These are phyloP conservation scores for Heliocybe sulcata DNA, from an alignment of 1,284 basidiomycete genomes.

Conservation along the genomic window DNA sequence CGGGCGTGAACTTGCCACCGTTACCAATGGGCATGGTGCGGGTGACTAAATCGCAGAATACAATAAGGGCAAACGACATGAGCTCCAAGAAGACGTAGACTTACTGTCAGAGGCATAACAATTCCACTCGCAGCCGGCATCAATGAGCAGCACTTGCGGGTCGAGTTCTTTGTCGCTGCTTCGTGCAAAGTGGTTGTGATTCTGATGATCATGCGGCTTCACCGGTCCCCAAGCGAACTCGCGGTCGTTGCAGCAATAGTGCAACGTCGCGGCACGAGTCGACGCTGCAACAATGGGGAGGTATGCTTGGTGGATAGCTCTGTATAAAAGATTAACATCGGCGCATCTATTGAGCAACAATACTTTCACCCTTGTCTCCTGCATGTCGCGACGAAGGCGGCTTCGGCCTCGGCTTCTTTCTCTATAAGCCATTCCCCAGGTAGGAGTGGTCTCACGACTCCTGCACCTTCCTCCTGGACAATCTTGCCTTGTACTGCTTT, in stretches of 20 bases:
- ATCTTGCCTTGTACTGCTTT: constrained; percentile 56
- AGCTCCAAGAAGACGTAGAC: constrained; percentile 12
- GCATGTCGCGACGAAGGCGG: constrained; percentile 84
- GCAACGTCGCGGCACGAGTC: constrained; percentile 77
- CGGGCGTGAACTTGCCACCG: constrained; percentile 77
- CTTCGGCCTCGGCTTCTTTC: constrained; percentile 88
- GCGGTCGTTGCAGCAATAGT: constrained; percentile 84
- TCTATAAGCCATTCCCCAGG: constrained; percentile 80
- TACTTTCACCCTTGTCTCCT: constrained; percentile 74
- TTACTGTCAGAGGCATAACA: constrained; percentile 74
- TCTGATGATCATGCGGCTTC: constrained; percentile 43
- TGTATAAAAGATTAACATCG: constrained; percentile 19
- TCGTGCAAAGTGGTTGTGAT: constrained; percentile 33
- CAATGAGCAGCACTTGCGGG: constrained; percentile 84
- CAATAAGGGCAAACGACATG: not conserved
- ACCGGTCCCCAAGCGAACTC: constrained; percentile 77
- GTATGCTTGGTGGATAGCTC: constrained; percentile 83
- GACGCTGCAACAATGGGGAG: constrained; percentile 85
- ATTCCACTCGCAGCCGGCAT: constrained; percentile 87
- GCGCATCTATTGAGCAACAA: not conserved
- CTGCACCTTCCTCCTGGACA: constrained; percentile 33
- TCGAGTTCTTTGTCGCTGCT: constrained; percentile 31
- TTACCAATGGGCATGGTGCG: constrained; percentile 87
- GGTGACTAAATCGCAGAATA: constrained; percentile 39
- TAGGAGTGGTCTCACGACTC: constrained; percentile 47